Conservation (phyloP, 306 rosid genomes). For the Hippophae gyantsensis region DNA sequence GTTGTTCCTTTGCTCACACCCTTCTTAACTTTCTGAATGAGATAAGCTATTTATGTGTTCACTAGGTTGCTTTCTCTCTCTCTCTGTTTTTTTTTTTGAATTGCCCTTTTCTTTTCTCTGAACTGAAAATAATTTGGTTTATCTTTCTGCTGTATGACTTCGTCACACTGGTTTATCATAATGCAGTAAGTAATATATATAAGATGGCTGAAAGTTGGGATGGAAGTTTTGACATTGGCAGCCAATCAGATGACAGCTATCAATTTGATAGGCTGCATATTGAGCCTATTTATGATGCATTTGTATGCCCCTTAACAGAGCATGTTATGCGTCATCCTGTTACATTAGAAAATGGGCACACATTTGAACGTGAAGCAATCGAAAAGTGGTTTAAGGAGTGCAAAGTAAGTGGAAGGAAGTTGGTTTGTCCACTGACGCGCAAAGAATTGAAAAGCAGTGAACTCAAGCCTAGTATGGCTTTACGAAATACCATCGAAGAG, state of each 20-base stretch:
- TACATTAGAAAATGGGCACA: conserved; percentile 78
- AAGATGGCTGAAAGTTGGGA: conserved; percentile 84
- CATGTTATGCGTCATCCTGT: conserved; percentile 96
- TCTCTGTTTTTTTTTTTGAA: no score
- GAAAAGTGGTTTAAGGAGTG: conserved; percentile 97
- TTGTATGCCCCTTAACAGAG: conserved; percentile 84
- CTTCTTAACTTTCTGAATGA: no score
- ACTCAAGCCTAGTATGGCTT: conserved; percentile 87
- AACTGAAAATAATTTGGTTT: not conserved
- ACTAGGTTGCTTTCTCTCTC: no score
- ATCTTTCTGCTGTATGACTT: conserved; percentile 14
- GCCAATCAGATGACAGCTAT: conserved; percentile 78
- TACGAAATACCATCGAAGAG: conserved; percentile 97
- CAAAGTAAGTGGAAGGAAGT: conserved; percentile 70
- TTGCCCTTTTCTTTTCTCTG: no score
- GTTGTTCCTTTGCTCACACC: no score
- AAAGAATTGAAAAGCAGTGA: conserved; percentile 54
- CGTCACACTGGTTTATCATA: not conserved
- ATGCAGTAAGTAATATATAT: conserved; percentile 27
- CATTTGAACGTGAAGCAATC: conserved; percentile 86
- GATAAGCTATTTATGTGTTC: no score
- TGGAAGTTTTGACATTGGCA: conserved; percentile 70
- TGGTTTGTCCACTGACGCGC: conserved; percentile 68
- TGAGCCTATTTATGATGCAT: conserved; percentile 89
- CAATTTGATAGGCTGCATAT: conserved; percentile 59